Conservation (phyloP, 2,329 filamentous ascomycete genomes). For the Cordyceps fumosorosea region DNA sequence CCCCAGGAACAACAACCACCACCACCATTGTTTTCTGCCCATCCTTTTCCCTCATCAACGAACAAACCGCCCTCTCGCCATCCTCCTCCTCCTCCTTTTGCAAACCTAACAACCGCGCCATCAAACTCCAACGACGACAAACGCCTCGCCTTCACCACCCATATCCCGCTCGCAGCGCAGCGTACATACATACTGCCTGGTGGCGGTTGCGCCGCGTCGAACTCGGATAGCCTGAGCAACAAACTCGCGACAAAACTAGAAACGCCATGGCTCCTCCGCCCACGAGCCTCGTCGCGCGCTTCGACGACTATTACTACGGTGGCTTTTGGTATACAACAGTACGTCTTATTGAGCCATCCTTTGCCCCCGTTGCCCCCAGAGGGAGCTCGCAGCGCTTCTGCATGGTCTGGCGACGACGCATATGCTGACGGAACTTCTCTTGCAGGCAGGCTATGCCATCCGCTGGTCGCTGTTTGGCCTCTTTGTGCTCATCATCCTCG, state of each 20-base stretch:
- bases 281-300: background rate
- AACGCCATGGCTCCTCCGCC: slow-evolving; percentile 7
- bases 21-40: background rate
- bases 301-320: background rate
- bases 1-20: background rate
- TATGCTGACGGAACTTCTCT: background rate
- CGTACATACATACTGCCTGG: too few relatives aligned
- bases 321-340: slow-evolving; percentile 9
- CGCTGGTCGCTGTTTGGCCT: slow-evolving; percentile 65
- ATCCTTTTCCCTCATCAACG: background rate
- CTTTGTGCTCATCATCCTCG: slow-evolving; percentile 50
- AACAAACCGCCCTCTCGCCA: background rate
- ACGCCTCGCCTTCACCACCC: background rate
- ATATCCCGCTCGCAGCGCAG: background rate
- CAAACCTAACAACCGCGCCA: too few relatives aligned
- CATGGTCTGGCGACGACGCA: background rate
- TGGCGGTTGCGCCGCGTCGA: too few relatives aligned
- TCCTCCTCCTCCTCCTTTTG: background rate
- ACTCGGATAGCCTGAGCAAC: background rate
- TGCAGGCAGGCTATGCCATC: slow-evolving; percentile 55
- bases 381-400: too few relatives aligned
- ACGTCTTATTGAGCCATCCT: background rate
- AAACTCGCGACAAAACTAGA: background rate
- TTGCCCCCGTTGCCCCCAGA: too few relatives aligned
- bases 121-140: background rate